Base-by-base conservation (phyloP, 352 stramenopile species). In the Aphanomyces cochlioides region DNA sequence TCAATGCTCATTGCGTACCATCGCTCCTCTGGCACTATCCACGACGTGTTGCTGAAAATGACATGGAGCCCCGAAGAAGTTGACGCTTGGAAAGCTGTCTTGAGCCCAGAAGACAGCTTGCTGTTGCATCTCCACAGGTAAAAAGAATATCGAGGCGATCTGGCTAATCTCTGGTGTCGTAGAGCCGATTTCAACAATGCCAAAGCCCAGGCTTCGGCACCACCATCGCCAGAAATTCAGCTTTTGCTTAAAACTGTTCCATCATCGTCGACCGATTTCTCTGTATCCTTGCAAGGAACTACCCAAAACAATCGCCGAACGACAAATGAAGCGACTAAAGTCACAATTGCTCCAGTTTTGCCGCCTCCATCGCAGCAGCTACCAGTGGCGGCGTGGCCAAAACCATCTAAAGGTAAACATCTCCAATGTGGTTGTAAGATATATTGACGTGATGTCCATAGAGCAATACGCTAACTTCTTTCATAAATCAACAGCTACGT, bases 381-480 rank as follows among this genome's bases (percentile, higher is more conserved):
- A 41, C 40, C 38, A 6, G 28, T 15, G 38, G 12, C 21, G 43
- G 15, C 41, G 13, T 48, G 40, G 10, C 59, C 59, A 37, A 67
- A 67, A 34, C 59, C 59, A 3, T 8, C 39, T 15, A 67, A 67
- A 67, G 40, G 59, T 67, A 67, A 28, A 2, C 28, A 28, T 28
- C 28, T 28, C 13, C 37, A 48, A n/a, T n/a, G 5, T 15, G 19
- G 13, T 4, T 8, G 7, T 48, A 19, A 19, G 7, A 5, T 7
- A 12, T 28, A n/a, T 50, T 40, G 37, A 19, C 36, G 15, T 37
- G 8, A 21, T 5, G 36, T 28, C 38, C 10, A 3, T 50, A 67
- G 59, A 67, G 3, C 59, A 50, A 39, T 67, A 67, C 21, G 59
- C 39, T 12, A 10, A 34, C 6, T 67, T 67, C 7, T 61, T 43